phyloP scores from a whole-genome alignment of 176 grass and related monocot species.

The Leersia perrieri region DNA sequence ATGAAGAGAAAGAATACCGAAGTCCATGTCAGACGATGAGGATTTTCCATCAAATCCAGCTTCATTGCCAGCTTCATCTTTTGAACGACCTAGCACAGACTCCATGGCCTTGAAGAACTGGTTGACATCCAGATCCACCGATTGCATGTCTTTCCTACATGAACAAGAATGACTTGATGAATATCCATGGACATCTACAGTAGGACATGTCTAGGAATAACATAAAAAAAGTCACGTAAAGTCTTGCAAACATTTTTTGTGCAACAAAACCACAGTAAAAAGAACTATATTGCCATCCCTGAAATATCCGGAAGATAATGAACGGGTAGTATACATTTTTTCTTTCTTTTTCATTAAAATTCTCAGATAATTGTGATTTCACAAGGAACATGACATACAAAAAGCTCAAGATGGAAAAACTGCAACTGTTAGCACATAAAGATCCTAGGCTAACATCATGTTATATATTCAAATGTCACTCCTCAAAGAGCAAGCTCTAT shows the following conservation, averaged over 20 bases:
- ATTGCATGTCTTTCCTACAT: slow-evolving; percentile 50
- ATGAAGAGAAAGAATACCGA: slow-evolving; percentile 52
- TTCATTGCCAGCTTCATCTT: slow-evolving; percentile 30
- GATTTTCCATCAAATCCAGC: slow-evolving; percentile 48
- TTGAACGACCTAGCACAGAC: slow-evolving; percentile 55
- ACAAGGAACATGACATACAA: background rate
- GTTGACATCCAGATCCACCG: slow-evolving; percentile 84
- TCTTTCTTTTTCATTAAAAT: background rate
- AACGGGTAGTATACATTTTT: background rate
- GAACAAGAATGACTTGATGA: slow-evolving; percentile 26
- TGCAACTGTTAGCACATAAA: background rate
- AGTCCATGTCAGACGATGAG: slow-evolving; percentile 80
- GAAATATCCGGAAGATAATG: background rate
- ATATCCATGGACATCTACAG: background rate
- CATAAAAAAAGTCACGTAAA: background rate
- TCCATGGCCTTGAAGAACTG: slow-evolving; percentile 93
- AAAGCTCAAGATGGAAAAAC: background rate
- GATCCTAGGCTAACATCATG: background rate
- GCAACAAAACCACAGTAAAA: background rate
- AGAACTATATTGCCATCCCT: background rate
- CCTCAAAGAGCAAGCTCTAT: slow-evolving; percentile 5
- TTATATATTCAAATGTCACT: background rate
- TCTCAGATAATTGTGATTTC: background rate
- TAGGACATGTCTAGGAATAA: background rate
- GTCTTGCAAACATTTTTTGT: background rate